Percentiles rank a stretch among this genome's conserved stretches.
phyloP scores from a whole-genome alignment of 2,329 filamentous ascomycete species.

The Aspergillus tamarii region DNA sequence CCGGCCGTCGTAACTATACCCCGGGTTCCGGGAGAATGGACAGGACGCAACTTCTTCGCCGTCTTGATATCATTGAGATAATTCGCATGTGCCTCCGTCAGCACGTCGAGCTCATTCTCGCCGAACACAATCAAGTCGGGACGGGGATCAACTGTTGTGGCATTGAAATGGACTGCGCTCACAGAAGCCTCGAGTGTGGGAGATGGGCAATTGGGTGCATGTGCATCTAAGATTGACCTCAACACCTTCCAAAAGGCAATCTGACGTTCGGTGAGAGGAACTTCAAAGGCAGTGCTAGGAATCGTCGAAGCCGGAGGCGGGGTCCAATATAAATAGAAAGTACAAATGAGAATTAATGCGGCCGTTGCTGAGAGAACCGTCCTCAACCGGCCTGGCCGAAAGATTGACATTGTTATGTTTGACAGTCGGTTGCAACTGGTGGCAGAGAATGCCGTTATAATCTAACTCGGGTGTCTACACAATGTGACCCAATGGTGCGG shows the following conservation, averaged over 20 bases:
- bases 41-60: slow-evolving; percentile 34
- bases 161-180: slow-evolving; percentile 33
- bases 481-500: background rate
- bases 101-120: slow-evolving; percentile 36
- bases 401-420: slow-evolving; percentile 26
- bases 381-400: slow-evolving; percentile 34
- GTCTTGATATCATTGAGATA: slow-evolving; percentile 42
- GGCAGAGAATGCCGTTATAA: background rate
- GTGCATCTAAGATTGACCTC: slow-evolving; percentile 37
- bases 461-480: background rate
- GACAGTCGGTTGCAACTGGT: background rate
- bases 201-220: slow-evolving; percentile 35
- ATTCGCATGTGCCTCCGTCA: slow-evolving; percentile 44
- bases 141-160: slow-evolving; percentile 31
- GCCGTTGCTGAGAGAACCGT: slow-evolving; percentile 33
- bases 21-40: slow-evolving; percentile 43
- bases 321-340: slow-evolving; percentile 42
- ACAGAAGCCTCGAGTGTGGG: slow-evolving; percentile 31
- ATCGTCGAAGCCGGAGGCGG: slow-evolving; percentile 36
- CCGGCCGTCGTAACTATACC: slow-evolving; percentile 58
- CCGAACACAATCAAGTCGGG: slow-evolving; percentile 41
- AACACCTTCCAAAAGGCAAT: slow-evolving; percentile 42
- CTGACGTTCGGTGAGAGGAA: slow-evolving; percentile 39
- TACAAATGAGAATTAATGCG: slow-evolving; percentile 35
- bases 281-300: slow-evolving; percentile 38